These are phyloP conservation scores for Phytophthora pinifolia DNA, from an alignment of 352 stramenopile species.

Conservation along the genomic window DNA sequence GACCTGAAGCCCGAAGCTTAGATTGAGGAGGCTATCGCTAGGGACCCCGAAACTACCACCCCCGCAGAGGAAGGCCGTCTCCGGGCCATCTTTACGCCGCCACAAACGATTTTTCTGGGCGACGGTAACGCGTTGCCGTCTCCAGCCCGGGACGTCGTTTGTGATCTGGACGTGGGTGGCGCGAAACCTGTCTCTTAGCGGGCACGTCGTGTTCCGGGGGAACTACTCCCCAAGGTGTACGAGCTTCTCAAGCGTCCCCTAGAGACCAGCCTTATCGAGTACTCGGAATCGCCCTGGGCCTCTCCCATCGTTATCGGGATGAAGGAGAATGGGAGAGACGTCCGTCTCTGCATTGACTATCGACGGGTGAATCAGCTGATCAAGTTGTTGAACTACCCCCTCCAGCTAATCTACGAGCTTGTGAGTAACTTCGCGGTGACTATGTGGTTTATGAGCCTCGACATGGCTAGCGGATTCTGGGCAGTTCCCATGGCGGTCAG, in stretches of 20 bases:
- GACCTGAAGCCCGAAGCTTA: not conserved
- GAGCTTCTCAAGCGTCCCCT: slow-evolving; percentile 10
- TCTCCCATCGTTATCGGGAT: too few relatives aligned
- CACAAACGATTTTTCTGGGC: slow-evolving; percentile 1
- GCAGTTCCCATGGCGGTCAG: too few relatives aligned
- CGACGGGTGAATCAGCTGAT: slow-evolving; percentile 16
- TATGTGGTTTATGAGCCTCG: too few relatives aligned
- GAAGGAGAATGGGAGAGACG: slow-evolving; percentile 22
- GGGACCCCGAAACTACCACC: not conserved
- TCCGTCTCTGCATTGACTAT: slow-evolving; percentile 25
- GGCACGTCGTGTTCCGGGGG: not conserved
- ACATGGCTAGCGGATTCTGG: too few relatives aligned
- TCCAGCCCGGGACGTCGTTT: slow-evolving; percentile 11
- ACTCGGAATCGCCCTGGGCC: slow-evolving; percentile 6
- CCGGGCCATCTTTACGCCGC: not conserved
- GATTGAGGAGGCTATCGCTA: not conserved
- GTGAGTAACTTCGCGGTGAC: too few relatives aligned
- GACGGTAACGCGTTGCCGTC: slow-evolving; percentile 5
- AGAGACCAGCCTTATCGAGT: slow-evolving; percentile 10
- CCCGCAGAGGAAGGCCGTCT: not conserved
- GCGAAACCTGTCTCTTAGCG: slow-evolving; percentile 7
- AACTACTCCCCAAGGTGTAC: slow-evolving; percentile 12
- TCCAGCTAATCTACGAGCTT: slow-evolving; percentile 25
- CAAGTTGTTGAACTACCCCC: slow-evolving; percentile 23
- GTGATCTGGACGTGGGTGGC: slow-evolving; percentile 17